Percentiles rank a stretch among this genome's conserved stretches.
Evolutionary conservation across 805 yeast genomes (phyloP).

Genomic region (Ogataea ganodermae): DNA sequence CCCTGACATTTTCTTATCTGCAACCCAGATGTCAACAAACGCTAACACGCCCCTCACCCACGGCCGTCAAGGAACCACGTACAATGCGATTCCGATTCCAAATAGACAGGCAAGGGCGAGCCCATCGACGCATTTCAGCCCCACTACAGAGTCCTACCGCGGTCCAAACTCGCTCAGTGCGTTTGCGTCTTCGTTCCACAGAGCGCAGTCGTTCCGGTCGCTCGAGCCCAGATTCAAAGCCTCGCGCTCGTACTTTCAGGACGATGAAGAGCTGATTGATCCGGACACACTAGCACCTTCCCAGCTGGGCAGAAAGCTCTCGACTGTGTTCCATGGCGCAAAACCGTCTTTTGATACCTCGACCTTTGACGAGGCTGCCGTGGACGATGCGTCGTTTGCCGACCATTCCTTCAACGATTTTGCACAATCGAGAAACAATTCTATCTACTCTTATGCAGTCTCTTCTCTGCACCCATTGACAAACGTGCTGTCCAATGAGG

Average conservation of each 20-base stretch:
- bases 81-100: slow-evolving; percentile 31
- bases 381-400: slow-evolving; percentile 46
- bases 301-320: slow-evolving; percentile 60
- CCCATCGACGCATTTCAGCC: slow-evolving; percentile 36
- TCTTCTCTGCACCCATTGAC: slow-evolving; percentile 20
- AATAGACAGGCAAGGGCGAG: slow-evolving; percentile 18
- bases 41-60: slow-evolving; percentile 11
- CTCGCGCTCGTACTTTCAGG: slow-evolving; percentile 63
- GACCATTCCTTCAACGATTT: slow-evolving; percentile 33
- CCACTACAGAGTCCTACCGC: slow-evolving; percentile 56
- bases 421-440: slow-evolving; percentile 29
- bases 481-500: slow-evolving; percentile 29
- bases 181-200: slow-evolving; percentile 74
- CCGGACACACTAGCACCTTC: slow-evolving; percentile 70
- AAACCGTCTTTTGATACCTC: slow-evolving; percentile 26
- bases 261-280: slow-evolving; percentile 66
- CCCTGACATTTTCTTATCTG: slow-evolving; percentile 1
- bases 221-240: slow-evolving; percentile 57
- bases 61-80: slow-evolving; percentile 7
- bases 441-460: slow-evolving; percentile 32
- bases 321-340: slow-evolving; percentile 44
- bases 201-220: slow-evolving; percentile 73
- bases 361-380: slow-evolving; percentile 39
- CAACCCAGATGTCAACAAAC: slow-evolving; percentile 8
- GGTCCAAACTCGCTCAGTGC: slow-evolving; percentile 71